These are phyloP conservation scores for Tetrapisispora nanseiensis DNA, from an alignment of 805 yeast genomes.

Conservation along the genomic window DNA sequence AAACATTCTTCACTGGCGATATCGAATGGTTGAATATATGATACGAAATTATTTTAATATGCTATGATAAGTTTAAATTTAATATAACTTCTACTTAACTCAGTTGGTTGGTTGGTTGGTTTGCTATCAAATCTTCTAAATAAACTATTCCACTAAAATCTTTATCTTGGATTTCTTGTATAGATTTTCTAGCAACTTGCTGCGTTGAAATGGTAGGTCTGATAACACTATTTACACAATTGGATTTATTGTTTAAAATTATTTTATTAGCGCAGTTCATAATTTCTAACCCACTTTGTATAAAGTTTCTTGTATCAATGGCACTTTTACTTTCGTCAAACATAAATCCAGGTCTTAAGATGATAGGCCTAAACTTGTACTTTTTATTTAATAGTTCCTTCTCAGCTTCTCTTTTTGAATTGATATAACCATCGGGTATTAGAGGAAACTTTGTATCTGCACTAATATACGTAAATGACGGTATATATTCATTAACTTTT, in stretches of 20 bases:
- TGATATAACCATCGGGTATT: slow-evolving; percentile 60
- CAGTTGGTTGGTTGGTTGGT: no score
- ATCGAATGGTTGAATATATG: no score
- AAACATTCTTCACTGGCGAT: no score
- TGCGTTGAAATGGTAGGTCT: slow-evolving; percentile 62
- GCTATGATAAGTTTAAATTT: no score
- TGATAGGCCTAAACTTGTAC: slow-evolving; percentile 44
- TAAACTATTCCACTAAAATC: slow-evolving; percentile 48
- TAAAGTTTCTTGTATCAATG: slow-evolving; percentile 12
- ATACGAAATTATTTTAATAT: no score
- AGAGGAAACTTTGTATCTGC: slow-evolving; percentile 68
- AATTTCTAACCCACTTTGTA: slow-evolving; percentile 36
- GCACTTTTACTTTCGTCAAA: slow-evolving; percentile 38
- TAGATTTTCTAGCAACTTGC: slow-evolving; percentile 50
- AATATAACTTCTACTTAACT: no score
- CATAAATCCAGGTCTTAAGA: slow-evolving; percentile 79
- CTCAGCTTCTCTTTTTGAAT: slow-evolving; percentile 74
- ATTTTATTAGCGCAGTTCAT: slow-evolving; percentile 37
- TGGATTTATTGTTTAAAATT: slow-evolving; percentile 32
- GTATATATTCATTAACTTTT: slow-evolving; percentile 10
- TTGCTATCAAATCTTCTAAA: slow-evolving; percentile 40
- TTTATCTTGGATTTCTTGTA: slow-evolving; percentile 44
- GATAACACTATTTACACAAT: slow-evolving; percentile 36
- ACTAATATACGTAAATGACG: slow-evolving; percentile 62
- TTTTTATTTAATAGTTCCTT: slow-evolving; percentile 37